Base-by-base conservation (phyloP, 495 filamentous ascomycete genomes). In the Diplogelasinospora grovesii region DNA sequence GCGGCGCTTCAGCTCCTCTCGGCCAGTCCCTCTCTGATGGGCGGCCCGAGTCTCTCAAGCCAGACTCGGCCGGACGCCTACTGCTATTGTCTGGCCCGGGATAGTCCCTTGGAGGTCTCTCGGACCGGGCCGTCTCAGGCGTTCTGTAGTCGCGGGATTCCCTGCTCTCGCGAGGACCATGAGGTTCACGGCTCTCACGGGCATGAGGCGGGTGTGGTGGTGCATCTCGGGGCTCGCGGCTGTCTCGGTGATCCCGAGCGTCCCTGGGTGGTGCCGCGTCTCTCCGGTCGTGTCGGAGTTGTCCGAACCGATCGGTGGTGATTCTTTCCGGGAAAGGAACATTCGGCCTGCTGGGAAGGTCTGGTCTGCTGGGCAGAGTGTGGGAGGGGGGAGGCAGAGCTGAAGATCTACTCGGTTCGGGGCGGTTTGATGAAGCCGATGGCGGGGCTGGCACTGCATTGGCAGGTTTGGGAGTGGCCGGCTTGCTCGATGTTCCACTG, bases 341-440 rank as follows among this genome's bases (percentile, higher is more conserved):
- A 45, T 70, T 63, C 5, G 69, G 69, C 38, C 68, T 58, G 35
- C 46, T 67, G 19, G 69, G 69, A 1, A 71, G 49, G 22, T 59
- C 49, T 13, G 58, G 58, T n/a, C 58, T 60, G 42, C 43, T 63
- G 6, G 60, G 58, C 23, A 66, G 67, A 0, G 56, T 54, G 21
- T 54, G 61, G 8, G 43, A 43, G 23, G 43, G 49, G 7, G 64
- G 52, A 3, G 53, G 53, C 7, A 73, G 48, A 9, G 59, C 58
- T 16, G 59, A 62, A 22, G 56, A 53, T 23, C 56, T 68, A 19
- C 54, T 48, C 7, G 51, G 41, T 7, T 72, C 68, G 7, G 39
- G 29, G 16, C 52, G 54, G 27, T 24, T 36, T 21, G 21, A 45
- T 11, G 48, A 29, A 0, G 29, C 29, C 7, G 34, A 24, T 11